A percentile compares a stretch with the other conserved stretches of the same genome.
These are phyloP conservation scores for Myxozyma monticola DNA, from an alignment of 805 yeast genomes.

Conservation along the genomic window DNA sequence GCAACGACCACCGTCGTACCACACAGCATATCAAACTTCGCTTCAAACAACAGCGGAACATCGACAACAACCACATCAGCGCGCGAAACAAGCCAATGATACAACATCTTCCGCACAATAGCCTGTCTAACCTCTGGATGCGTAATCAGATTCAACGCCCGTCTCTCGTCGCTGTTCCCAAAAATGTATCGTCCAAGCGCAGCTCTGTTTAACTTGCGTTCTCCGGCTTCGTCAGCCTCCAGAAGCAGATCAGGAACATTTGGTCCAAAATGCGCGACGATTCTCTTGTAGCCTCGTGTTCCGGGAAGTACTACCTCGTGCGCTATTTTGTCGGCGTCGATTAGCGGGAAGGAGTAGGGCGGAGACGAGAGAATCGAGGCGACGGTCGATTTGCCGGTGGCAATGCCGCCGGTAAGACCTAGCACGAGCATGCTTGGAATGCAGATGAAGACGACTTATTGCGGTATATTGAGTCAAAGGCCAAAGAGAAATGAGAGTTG, in stretches of 20 bases:
- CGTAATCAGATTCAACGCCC: constrained; percentile 66
- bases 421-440: constrained; percentile 65
- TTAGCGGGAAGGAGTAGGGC: constrained; percentile 52
- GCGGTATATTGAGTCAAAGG: background rate
- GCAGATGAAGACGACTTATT: background rate
- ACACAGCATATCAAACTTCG: constrained; percentile 67
- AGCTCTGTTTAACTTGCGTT: constrained; percentile 58
- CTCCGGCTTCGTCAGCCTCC: constrained; percentile 15
- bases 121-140: constrained; percentile 83
- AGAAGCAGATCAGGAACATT: constrained; percentile 51
- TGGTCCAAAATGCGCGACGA: constrained; percentile 59
- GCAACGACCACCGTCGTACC: constrained; percentile 69
- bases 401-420: constrained; percentile 98
- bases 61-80: constrained; percentile 70
- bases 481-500: too few relatives aligned
- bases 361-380: constrained; percentile 51
- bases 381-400: constrained; percentile 94
- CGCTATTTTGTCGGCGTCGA: constrained; percentile 93
- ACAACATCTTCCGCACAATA: constrained; percentile 57
- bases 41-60: constrained; percentile 87
- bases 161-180: constrained; percentile 54
- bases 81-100: constrained; percentile 56
- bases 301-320: constrained; percentile 84
- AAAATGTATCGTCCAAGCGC: constrained; percentile 80
- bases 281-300: constrained; percentile 61